A percentile compares a stretch with the other conserved stretches of the same genome.
phyloP scores from a whole-genome alignment of 2,329 filamentous ascomycete species.

The Colletotrichum sp. region DNA sequence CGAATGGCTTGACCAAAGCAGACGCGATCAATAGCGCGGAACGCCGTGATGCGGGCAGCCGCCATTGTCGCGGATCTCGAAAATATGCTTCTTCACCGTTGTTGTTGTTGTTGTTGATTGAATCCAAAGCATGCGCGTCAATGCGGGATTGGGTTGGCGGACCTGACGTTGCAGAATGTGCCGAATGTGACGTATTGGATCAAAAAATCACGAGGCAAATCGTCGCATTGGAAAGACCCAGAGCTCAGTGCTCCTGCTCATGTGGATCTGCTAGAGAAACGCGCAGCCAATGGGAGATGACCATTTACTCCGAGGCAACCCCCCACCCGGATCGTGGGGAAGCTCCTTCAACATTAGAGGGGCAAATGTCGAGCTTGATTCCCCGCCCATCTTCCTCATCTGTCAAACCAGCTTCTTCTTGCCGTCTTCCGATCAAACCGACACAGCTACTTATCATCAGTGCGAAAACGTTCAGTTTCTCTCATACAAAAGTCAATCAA shows the following conservation, averaged over 20 bases:
- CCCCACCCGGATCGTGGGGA: conserved; percentile 16
- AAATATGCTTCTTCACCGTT: too few relatives aligned
- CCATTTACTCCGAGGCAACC: conserved; percentile 6
- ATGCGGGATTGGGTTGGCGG: not conserved
- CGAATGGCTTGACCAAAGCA: not conserved
- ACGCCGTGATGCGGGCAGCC: conserved; percentile 15
- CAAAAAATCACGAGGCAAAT: not conserved
- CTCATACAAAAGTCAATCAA: conserved; percentile 4
- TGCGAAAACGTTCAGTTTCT: not conserved
- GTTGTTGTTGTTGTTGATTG: not conserved
- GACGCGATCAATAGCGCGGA: not conserved
- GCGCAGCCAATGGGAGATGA: not conserved
- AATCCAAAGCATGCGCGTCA: not conserved
- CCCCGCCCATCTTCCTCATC: conserved; percentile 3
- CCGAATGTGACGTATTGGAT: conserved; percentile 8
- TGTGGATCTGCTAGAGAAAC: not conserved
- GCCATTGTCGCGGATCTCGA: not conserved
- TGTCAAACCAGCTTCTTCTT: not conserved
- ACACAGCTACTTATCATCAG: not conserved
- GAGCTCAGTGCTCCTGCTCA: conserved; percentile 5
- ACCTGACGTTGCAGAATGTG: not conserved
- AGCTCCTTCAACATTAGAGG: conserved; percentile 13
- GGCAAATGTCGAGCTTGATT: conserved; percentile 15
- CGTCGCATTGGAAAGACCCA: not conserved
- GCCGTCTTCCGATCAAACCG: not conserved